These are phyloP conservation scores for Cladosporium sphaerospermum DNA, from an alignment of 2,329 filamentous ascomycete species.

Conservation along the genomic window DNA sequence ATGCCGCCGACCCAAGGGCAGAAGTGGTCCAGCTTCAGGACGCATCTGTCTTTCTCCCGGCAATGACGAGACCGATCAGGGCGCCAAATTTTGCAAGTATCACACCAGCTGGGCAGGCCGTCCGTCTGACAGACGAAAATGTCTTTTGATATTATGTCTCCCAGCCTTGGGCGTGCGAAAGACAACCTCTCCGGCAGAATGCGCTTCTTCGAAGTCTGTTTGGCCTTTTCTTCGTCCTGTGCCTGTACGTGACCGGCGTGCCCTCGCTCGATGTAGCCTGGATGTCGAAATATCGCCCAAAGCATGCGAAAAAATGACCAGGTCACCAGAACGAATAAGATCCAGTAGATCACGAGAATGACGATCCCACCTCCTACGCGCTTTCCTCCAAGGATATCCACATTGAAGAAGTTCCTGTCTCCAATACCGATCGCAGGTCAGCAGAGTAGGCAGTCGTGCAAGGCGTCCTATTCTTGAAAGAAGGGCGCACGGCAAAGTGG, in stretches of 20 bases:
- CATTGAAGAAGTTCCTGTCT: not conserved
- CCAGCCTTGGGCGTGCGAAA: not conserved
- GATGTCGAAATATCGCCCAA: not conserved
- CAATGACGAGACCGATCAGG: not conserved
- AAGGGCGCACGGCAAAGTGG: no score
- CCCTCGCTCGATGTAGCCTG: conserved; percentile 1
- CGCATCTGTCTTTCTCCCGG: conserved; percentile 40
- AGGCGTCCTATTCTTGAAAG: no score
- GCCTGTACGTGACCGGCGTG: no score
- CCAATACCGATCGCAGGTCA: no score
- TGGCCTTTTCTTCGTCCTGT: not conserved
- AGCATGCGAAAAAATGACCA: conserved; percentile 7
- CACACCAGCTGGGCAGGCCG: not conserved
- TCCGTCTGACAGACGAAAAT: not conserved
- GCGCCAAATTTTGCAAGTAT: not conserved
- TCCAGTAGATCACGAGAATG: conserved; percentile 6
- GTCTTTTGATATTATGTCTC: not conserved
- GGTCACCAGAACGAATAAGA: conserved; percentile 4
- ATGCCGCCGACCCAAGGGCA: conserved; percentile 57
- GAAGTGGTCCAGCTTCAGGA: conserved; percentile 45
- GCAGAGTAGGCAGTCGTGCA: no score
- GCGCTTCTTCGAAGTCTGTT: not conserved
- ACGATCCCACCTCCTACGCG: conserved; percentile 1
- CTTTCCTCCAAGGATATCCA: not conserved
- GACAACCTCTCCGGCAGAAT: not conserved